phyloP scores from a whole-genome alignment of 768 basidiomycete species.

The Boletus rex-veris region DNA sequence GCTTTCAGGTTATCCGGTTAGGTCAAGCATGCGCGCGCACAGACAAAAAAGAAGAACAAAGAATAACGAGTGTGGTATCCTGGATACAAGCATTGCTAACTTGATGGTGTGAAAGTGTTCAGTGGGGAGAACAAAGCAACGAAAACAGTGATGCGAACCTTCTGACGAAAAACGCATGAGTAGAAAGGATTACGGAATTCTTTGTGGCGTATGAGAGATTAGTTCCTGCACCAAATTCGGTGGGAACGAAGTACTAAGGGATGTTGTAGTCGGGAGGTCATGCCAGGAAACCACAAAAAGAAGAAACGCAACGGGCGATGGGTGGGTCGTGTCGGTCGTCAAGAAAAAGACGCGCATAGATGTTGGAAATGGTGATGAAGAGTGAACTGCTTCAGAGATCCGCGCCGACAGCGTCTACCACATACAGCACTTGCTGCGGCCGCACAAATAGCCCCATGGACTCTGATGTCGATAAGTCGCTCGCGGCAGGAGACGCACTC shows the following conservation, averaged over 20 bases:
- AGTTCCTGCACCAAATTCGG: slow-evolving; percentile 18
- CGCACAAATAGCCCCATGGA: slow-evolving; percentile 76
- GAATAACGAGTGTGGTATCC: slow-evolving; percentile 21
- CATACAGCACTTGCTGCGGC: slow-evolving; percentile 83
- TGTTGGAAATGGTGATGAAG: background rate
- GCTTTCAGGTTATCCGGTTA: background rate
- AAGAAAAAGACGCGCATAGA: background rate
- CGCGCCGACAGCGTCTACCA: slow-evolving; percentile 75
- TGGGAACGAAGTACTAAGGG: slow-evolving; percentile 7
- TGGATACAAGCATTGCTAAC: slow-evolving; percentile 1
- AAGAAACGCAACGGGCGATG: background rate
- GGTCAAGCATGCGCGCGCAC: background rate
- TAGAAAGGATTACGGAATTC: slow-evolving; percentile 17
- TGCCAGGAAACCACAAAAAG: slow-evolving; percentile 9
- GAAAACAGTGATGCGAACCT: background rate
- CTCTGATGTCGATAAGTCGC: slow-evolving; percentile 58
- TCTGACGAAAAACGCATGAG: background rate
- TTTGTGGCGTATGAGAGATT: slow-evolving; percentile 21
- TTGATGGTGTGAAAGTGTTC: background rate
- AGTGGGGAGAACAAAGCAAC: background rate
- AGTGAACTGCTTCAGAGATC: slow-evolving; percentile 42
- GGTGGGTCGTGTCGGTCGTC: slow-evolving; percentile 9
- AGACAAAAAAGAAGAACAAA: background rate
- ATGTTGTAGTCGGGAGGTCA: slow-evolving; percentile 11
- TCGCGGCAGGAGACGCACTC: slow-evolving; percentile 64